phyloP scores from a whole-genome alignment of 495 filamentous ascomycete species.

The Lophiostoma macrostomum region DNA sequence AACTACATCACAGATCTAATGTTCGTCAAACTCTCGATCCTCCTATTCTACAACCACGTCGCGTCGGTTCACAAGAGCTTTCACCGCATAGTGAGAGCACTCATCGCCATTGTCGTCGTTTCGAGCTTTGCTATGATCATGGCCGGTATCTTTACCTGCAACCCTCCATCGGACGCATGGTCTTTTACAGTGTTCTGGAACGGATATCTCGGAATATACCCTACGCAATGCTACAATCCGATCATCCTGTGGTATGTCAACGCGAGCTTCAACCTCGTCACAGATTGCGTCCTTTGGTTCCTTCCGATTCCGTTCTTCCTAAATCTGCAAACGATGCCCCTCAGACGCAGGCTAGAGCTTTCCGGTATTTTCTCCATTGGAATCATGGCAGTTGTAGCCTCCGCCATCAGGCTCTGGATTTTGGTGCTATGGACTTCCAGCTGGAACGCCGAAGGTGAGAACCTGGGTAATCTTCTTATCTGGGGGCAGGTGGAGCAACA shows the following conservation, averaged over 20 bases:
- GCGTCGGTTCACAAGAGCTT: conserved; percentile 20
- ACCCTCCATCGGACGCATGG: conserved; percentile 19
- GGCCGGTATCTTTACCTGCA: conserved; percentile 9
- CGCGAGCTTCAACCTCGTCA: conserved; percentile 30
- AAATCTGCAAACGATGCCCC: conserved; percentile 13
- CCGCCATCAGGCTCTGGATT: conserved; percentile 24
- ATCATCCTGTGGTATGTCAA: conserved; percentile 22
- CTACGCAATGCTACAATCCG: conserved; percentile 15
- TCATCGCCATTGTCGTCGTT: conserved; percentile 7
- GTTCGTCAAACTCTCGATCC: conserved; percentile 25
- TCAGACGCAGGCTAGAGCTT: conserved; percentile 15
- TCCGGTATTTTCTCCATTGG: conserved; percentile 29
- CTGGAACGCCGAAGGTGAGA: not conserved
- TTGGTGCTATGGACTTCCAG: conserved; percentile 6
- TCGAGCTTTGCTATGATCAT: conserved; percentile 9
- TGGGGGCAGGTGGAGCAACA: conserved; percentile 32
- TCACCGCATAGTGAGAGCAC: conserved; percentile 6
- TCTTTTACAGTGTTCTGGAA: conserved; percentile 9
- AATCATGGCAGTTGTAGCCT: conserved; percentile 22
- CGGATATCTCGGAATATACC: conserved; percentile 4
- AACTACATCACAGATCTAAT: conserved; percentile 15
- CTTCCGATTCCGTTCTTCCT: conserved; percentile 26
- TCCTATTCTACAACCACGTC: conserved; percentile 30
- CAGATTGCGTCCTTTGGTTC: conserved; percentile 27
- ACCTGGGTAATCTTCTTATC: conserved; percentile 13